A percentile compares a stretch with the other conserved stretches of the same genome.
Evolutionary conservation across 352 stramenopile species (phyloP).

Genomic region (Phytopythium montanum): DNA sequence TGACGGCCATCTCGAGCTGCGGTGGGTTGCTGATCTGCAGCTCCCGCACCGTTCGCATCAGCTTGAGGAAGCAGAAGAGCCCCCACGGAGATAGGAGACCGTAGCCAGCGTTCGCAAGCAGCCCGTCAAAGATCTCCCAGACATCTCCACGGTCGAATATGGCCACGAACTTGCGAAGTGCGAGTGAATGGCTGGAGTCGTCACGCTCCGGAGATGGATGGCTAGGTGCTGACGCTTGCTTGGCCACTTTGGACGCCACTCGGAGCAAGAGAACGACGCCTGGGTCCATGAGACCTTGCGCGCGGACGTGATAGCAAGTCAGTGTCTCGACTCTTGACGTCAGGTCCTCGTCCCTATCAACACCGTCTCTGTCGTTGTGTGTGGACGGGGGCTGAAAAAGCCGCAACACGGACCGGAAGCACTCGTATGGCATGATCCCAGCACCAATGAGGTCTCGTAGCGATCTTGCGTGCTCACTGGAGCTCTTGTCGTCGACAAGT

Average conservation of each 20-base stretch:
- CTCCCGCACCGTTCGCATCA: slow-evolving; percentile 71
- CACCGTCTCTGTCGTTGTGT: slow-evolving; percentile 7
- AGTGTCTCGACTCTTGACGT: slow-evolving; percentile 43
- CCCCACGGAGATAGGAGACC: slow-evolving; percentile 80
- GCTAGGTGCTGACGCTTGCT: slow-evolving; percentile 13
- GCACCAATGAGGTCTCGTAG: slow-evolving; percentile 49
- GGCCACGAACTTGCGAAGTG: slow-evolving; percentile 36
- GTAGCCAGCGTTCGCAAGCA: slow-evolving; percentile 46
- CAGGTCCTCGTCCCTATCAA: slow-evolving; percentile 1
- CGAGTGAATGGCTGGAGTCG: slow-evolving; percentile 1
- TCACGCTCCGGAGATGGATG: neutral
- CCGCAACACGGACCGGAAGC: slow-evolving; percentile 34
- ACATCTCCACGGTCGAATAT: slow-evolving; percentile 38
- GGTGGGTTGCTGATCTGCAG: slow-evolving; percentile 37
- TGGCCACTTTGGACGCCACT: slow-evolving; percentile 47
- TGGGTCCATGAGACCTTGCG: slow-evolving; percentile 58
- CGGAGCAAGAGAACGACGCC: slow-evolving; percentile 63
- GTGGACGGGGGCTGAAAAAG: slow-evolving; percentile 31
- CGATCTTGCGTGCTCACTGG: slow-evolving; percentile 24
- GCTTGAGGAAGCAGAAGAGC: slow-evolving; percentile 80
- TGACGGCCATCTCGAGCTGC: slow-evolving; percentile 43
- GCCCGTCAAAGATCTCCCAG: slow-evolving; percentile 46
- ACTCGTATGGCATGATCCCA: slow-evolving; percentile 31
- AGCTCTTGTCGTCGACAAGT: slow-evolving; percentile 16
- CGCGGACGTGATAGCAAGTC: slow-evolving; percentile 64